These are phyloP conservation scores for Citrus reticulata DNA, from an alignment of 345 rosid species.

Conservation along the genomic window DNA sequence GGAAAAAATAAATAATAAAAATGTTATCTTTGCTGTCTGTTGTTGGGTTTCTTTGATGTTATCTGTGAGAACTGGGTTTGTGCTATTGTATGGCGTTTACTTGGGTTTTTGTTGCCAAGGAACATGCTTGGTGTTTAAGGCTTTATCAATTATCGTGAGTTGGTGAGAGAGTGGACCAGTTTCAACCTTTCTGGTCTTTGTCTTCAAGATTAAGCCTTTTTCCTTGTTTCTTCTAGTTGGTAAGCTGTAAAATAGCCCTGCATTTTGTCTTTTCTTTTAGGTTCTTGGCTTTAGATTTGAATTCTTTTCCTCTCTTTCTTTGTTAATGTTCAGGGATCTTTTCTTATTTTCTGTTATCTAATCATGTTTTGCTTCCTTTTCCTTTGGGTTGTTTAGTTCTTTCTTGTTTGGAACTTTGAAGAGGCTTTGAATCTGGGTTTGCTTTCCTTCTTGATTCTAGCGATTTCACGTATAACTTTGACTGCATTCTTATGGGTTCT, in stretches of 20 bases:
- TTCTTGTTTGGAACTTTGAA: constrained; percentile 1
- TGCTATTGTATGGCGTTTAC: constrained; percentile 24
- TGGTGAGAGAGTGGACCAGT: constrained; percentile 54
- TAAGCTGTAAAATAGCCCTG: constrained; percentile 47
- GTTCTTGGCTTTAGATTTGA: constrained; percentile 25
- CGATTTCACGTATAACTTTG: not conserved
- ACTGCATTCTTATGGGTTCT: not conserved
- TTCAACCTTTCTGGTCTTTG: constrained; percentile 24
- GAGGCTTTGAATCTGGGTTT: constrained; percentile 4
- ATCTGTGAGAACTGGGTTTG: constrained; percentile 16
- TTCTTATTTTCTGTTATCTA: constrained; percentile 1
- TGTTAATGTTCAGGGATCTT: constrained; percentile 8
- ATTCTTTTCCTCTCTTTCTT: constrained; percentile 9
- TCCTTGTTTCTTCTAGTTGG: constrained; percentile 39
- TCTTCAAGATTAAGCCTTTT: constrained; percentile 46
- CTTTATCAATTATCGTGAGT: constrained; percentile 38
- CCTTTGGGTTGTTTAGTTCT: constrained; percentile 1
- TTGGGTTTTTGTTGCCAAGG: not conserved
- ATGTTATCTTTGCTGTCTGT: not conserved
- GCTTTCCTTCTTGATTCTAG: constrained; percentile 8
- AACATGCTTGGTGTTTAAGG: constrained; percentile 28
- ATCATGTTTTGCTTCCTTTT: constrained; percentile 7
- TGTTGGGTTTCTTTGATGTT: not conserved
- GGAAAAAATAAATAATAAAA: not conserved
- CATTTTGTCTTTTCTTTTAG: constrained; percentile 36